These are phyloP conservation scores for Ustilago xerochloae DNA, from an alignment of 1,284 basidiomycete genomes.

Conservation along the genomic window DNA sequence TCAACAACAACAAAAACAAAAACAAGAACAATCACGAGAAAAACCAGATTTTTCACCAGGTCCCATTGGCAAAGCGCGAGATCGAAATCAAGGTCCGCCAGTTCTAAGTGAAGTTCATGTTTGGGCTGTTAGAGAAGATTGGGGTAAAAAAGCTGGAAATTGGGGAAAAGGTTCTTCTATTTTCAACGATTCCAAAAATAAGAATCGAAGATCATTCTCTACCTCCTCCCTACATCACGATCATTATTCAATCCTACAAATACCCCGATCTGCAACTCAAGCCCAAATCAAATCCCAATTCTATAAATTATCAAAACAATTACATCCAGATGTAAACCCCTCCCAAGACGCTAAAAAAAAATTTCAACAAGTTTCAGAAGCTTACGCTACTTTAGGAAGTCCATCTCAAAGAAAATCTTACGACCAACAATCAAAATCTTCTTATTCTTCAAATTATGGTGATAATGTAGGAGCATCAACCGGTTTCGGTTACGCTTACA, in stretches of 20 bases:
- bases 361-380: constrained; percentile 66
- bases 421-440: constrained; percentile 15
- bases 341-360: constrained; percentile 58
- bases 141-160: constrained; percentile 71
- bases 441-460: constrained; percentile 5
- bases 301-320: constrained; percentile 66
- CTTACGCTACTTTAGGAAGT: constrained; percentile 59
- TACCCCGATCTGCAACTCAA: constrained; percentile 49
- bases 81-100: constrained; percentile 43
- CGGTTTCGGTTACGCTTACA: constrained; percentile 33
- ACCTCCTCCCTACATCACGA: constrained; percentile 9
- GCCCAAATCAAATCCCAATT: constrained; percentile 67
- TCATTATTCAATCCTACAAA: constrained; percentile 51
- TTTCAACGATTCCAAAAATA: constrained; percentile 63
- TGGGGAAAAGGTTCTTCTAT: constrained; percentile 70
- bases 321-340: constrained; percentile 65
- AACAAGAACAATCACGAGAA: background rate
- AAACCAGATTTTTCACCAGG: constrained; percentile 27
- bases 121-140: constrained; percentile 71
- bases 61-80: constrained; percentile 32
- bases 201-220: background rate
- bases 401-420: constrained; percentile 19
- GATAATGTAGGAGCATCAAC: constrained; percentile 29
- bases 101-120: constrained; percentile 51
- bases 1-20: background rate